Base-by-base conservation (phyloP, 1,284 basidiomycete genomes). In the Cryptococcus sp. region DNA sequence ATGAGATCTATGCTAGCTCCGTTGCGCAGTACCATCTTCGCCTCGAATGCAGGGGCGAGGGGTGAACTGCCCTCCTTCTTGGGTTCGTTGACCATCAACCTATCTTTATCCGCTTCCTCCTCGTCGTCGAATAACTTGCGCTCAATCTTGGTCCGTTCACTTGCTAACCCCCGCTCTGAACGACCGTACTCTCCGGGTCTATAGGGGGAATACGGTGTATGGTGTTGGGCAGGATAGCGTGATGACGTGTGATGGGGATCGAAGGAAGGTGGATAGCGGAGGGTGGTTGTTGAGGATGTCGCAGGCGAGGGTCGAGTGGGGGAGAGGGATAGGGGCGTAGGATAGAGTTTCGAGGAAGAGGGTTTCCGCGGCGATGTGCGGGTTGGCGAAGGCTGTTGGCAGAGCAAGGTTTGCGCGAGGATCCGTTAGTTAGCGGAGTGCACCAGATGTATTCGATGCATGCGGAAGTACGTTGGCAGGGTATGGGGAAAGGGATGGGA, bases 21-120 rank as follows among this genome's bases (percentile, higher is more conserved):
- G 43, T 73, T 77, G 38, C 72, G 60, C 41, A 75, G 56, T 3
- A 75, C 70, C 75, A 75, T 73, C 57, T 74, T 74, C 22, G 73
- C 71, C 52, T 75, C 68, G 47, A 77, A 77, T 1, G 75, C 69
- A 16, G 73, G 70, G 16, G 65, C 68, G 5, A 77, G 55, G 0
- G 72, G 72, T 11, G 59, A 62, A n/a, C 61, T 64, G 20, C 56
- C 62, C 30, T 55, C 48, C 51, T 61, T 61, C 19, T 45, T 51
- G 6, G 25, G 25, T 22, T 23, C 17, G 19, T 47, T 27, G 7
- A 59, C 62, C 50, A 55, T 55, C 23, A 53, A 53, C 19, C 50
- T 49, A 3, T 57, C 57, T 13, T 46, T 23, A 1, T 47, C 45
- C 11, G 46, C 60, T 23, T 52, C 58, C 38, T 27, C 69, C 47